Conservation (phyloP, 768 basidiomycete species). For the Paxillus involutus region DNA sequence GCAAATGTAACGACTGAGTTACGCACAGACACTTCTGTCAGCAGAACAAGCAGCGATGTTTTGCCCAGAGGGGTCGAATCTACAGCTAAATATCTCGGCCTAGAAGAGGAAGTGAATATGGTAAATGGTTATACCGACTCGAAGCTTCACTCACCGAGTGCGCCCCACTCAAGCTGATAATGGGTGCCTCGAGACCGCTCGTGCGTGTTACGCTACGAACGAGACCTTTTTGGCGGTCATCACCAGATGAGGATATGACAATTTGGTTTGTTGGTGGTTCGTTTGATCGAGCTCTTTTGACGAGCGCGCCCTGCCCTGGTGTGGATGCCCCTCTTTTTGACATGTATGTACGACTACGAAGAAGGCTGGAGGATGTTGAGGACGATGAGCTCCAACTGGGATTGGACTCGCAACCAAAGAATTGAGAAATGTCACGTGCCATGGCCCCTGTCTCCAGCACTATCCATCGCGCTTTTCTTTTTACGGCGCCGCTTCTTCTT, state of each 20-base stretch:
- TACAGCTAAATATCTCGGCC: slow-evolving; percentile 88
- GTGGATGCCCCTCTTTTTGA: slow-evolving; percentile 72
- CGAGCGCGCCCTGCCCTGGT: slow-evolving; percentile 48
- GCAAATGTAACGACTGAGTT: not conserved
- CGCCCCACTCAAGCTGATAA: slow-evolving; percentile 85
- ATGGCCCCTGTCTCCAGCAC: not conserved
- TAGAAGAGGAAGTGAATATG: slow-evolving; percentile 21
- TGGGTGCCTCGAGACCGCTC: slow-evolving; percentile 91
- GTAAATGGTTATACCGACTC: not conserved
- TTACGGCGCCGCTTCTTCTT: not conserved
- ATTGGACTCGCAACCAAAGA: not conserved
- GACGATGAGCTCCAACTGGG: not conserved
- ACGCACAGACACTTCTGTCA: slow-evolving; percentile 88
- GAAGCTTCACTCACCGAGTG: slow-evolving; percentile 62
- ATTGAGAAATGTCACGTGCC: not conserved
- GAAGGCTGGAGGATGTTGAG: not conserved
- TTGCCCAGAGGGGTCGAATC: slow-evolving; percentile 93
- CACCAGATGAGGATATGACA: slow-evolving; percentile 70
- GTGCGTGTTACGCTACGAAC: slow-evolving; percentile 87
- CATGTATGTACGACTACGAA: slow-evolving; percentile 40
- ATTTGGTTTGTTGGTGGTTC: slow-evolving; percentile 64
- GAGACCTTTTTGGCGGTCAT: slow-evolving; percentile 75
- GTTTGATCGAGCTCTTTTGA: slow-evolving; percentile 60
- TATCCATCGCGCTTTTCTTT: no score
- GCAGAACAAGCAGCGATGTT: slow-evolving; percentile 91